Evolutionary conservation across 169 alveolate genomes (phyloP).

Genomic region (Neospora caninum): DNA sequence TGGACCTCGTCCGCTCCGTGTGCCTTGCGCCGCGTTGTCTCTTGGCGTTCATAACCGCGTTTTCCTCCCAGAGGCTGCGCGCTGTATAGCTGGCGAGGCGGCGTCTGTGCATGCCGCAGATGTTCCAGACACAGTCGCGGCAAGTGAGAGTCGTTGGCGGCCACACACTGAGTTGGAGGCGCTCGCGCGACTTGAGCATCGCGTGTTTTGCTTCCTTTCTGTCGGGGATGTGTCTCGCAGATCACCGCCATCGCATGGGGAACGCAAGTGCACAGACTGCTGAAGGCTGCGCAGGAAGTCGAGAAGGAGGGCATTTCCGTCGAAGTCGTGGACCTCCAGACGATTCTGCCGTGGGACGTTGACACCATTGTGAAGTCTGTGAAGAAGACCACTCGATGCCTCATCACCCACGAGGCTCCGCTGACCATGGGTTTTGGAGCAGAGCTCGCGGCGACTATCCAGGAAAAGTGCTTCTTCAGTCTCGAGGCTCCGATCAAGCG

Average conservation of each 20-base stretch:
- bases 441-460: conserved; percentile 92
- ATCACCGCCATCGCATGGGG: conserved; percentile 90
- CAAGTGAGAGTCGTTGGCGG: too few relatives aligned
- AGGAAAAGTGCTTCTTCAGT: conserved; percentile 92
- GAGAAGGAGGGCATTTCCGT: conserved; percentile 88
- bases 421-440: conserved; percentile 90
- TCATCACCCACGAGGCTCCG: conserved; percentile 96
- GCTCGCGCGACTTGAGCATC: too few relatives aligned
- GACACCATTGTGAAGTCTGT: conserved; percentile 92
- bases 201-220: too few relatives aligned
- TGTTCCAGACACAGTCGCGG: too few relatives aligned
- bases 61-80: too few relatives aligned
- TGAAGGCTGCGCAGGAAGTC: conserved; percentile 91
- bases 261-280: conserved; percentile 81
- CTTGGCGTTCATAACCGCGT: too few relatives aligned
- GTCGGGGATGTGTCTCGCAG: conserved; percentile 11
- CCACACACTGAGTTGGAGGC: too few relatives aligned
- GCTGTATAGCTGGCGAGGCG: too few relatives aligned
- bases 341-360: conserved; percentile 96
- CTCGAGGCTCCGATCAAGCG: conserved; percentile 95
- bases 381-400: conserved; percentile 92
- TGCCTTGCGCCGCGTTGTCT: too few relatives aligned
- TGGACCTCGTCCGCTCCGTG: too few relatives aligned
- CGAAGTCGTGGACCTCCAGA: conserved; percentile 94
- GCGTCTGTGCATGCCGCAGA: too few relatives aligned